A percentile compares a stretch with the other conserved stretches of the same genome.
Evolutionary conservation across 1,139 yeast species (phyloP).

Genomic region (Yamadazyma dushanensis): DNA sequence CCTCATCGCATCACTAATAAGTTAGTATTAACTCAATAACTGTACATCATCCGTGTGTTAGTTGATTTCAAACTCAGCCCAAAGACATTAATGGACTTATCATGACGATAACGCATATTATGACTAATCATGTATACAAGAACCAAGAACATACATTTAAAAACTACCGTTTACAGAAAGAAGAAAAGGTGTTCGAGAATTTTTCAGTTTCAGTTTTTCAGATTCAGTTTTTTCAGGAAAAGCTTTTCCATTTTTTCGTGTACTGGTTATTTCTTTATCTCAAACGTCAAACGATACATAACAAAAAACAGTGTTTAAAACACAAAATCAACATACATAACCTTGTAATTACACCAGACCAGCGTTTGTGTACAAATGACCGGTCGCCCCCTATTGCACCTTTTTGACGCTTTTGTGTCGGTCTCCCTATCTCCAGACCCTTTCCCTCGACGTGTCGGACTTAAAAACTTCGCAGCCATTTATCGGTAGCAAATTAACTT

Average conservation of each 20-base stretch:
- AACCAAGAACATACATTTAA: background rate
- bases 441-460: background rate
- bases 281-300: too few species aligned
- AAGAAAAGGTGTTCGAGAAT: too few species aligned
- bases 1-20: background rate
- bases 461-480: constrained; percentile 1
- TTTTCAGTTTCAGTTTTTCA: too few species aligned
- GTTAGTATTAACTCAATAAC: constrained; percentile 1
- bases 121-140: constrained; percentile 23
- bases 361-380: constrained; percentile 2
- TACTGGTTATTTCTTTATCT: too few species aligned
- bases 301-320: too few species aligned
- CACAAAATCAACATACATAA: too few species aligned
- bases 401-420: too few species aligned
- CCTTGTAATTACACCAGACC: too few species aligned
- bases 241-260: too few species aligned
- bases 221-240: too few species aligned
- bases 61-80: constrained; percentile 39
- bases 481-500: constrained; percentile 1
- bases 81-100: constrained; percentile 31
- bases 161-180: too few species aligned
- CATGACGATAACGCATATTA: constrained; percentile 47
- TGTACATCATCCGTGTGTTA: constrained; percentile 25
- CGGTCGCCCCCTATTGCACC: background rate
- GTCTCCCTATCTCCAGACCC: too few species aligned